Evolutionary conservation across 2,329 filamentous ascomycete genomes (phyloP).

Genomic region (Aspergillus quadrilineatus): DNA sequence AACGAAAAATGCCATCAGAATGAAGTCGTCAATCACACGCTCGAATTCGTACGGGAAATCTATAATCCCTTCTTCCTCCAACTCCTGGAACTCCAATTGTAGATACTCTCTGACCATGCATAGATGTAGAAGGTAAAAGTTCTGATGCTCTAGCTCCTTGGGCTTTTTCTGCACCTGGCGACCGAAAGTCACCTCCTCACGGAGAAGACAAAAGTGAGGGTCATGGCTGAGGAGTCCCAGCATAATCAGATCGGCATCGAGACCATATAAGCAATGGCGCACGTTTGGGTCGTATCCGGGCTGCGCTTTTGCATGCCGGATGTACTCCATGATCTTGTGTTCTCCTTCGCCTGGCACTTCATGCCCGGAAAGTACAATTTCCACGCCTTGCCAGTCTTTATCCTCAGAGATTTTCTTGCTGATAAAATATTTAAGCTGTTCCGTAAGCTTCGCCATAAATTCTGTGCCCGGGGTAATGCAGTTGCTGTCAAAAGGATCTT

Average conservation of each 20-base stretch:
- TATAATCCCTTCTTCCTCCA: constrained; percentile 71
- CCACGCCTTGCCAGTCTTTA: constrained; percentile 93
- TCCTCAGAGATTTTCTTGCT: constrained; percentile 98
- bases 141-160: constrained; percentile 96
- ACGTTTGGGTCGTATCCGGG: constrained; percentile 89
- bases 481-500: constrained; percentile 97
- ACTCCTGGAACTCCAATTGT: constrained; percentile 92
- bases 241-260: constrained; percentile 99
- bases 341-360: constrained; percentile 98
- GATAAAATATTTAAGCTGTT: constrained; percentile 96
- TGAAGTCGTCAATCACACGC: constrained; percentile 97
- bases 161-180: constrained; percentile 82
- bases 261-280: constrained; percentile 92
- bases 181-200: constrained; percentile 97
- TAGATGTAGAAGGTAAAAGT: constrained; percentile 95
- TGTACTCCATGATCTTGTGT: constrained; percentile 99
- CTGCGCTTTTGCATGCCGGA: constrained; percentile 94
- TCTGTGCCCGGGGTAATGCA: constrained; percentile 95
- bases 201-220: constrained; percentile 93
- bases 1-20: constrained; percentile 98
- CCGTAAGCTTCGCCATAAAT: constrained; percentile 95
- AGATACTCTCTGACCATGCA: constrained; percentile 97
- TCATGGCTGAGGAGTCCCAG: constrained; percentile 94
- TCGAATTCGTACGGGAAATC: constrained; percentile 88
- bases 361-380: constrained; percentile 93